Conservation (phyloP, 306 rosid species). For the Sophora flavescens region DNA sequence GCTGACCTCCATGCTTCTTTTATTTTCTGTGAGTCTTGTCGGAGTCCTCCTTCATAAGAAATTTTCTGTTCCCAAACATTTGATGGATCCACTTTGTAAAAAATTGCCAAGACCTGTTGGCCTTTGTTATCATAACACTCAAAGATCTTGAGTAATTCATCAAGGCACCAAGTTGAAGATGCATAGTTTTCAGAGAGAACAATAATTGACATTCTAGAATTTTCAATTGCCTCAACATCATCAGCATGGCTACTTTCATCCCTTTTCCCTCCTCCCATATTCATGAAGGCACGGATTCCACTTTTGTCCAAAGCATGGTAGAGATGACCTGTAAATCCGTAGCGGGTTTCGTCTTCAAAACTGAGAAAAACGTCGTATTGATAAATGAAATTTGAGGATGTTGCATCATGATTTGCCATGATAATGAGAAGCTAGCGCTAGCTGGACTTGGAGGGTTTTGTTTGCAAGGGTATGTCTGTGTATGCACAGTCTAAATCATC, state of each 20-base stretch:
- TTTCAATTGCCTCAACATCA: not conserved
- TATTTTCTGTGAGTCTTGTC: conserved; percentile 6
- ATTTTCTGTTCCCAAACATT: not conserved
- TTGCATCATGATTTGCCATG: conserved; percentile 10
- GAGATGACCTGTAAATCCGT: not conserved
- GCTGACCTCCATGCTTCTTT: conserved; percentile 25
- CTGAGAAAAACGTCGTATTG: conserved; percentile 22
- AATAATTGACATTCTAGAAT: conserved; percentile 6
- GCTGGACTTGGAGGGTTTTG: not conserved
- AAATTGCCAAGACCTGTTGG: not conserved
- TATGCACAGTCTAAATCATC: too few relatives aligned
- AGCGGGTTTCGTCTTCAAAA: not conserved
- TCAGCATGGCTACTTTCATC: not conserved
- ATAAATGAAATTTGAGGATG: not conserved
- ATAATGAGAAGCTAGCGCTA: too few relatives aligned
- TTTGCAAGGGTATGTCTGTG: not conserved
- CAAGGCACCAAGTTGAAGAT: not conserved
- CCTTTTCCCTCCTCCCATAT: not conserved
- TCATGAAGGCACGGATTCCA: not conserved
- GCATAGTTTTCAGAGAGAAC: conserved; percentile 29
- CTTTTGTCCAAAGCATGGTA: not conserved
- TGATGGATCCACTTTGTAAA: conserved; percentile 33
- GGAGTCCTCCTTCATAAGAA: not conserved
- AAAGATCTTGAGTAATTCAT: conserved; percentile 6
- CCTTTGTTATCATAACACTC: not conserved